Evolutionary conservation across 2,329 filamentous ascomycete species (phyloP).

Genomic region (Talaromyces sp.): DNA sequence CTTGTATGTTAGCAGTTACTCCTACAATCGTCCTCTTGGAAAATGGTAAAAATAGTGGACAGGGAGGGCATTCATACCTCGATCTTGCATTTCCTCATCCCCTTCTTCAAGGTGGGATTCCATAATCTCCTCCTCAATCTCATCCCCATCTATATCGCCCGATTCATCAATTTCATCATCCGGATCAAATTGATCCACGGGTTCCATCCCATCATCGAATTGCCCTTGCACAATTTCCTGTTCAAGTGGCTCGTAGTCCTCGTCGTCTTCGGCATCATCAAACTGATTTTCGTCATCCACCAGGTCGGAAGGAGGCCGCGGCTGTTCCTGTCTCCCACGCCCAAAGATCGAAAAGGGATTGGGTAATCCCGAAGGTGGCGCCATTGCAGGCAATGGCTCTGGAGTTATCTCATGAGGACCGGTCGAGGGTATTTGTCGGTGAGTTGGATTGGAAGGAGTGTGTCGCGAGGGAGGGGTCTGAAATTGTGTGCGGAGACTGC

Average conservation of each 20-base stretch:
- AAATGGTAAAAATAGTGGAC: background rate
- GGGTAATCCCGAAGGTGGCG: slow-evolving; percentile 14
- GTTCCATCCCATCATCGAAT: slow-evolving; percentile 12
- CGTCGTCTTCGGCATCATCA: slow-evolving; percentile 22
- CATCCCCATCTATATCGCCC: slow-evolving; percentile 20
- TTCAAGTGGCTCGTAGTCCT: slow-evolving; percentile 10
- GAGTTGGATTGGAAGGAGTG: slow-evolving; percentile 29
- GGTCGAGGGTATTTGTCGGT: slow-evolving; percentile 30
- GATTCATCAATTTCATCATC: background rate
- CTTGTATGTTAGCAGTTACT: slow-evolving; percentile 1
- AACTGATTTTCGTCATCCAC: slow-evolving; percentile 19
- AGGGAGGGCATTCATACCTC: slow-evolving; percentile 24
- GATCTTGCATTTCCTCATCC: slow-evolving; percentile 40
- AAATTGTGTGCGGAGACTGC: slow-evolving; percentile 30
- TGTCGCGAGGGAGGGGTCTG: slow-evolving; percentile 36
- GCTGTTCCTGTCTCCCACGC: slow-evolving; percentile 11
- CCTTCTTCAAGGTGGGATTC: slow-evolving; percentile 25
- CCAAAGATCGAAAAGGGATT: slow-evolving; percentile 24
- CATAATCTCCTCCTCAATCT: slow-evolving; percentile 12
- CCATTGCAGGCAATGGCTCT: slow-evolving; percentile 21
- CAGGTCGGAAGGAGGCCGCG: slow-evolving; percentile 3
- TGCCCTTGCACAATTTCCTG: slow-evolving; percentile 22
- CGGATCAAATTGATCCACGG: slow-evolving; percentile 19
- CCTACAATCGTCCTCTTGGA: background rate
- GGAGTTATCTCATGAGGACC: slow-evolving; percentile 28